Evolutionary conservation across 2,329 filamentous ascomycete species (phyloP), one percentile per base, ranked within the genome.

Genomic region (Huntiella omanensis): DNA sequence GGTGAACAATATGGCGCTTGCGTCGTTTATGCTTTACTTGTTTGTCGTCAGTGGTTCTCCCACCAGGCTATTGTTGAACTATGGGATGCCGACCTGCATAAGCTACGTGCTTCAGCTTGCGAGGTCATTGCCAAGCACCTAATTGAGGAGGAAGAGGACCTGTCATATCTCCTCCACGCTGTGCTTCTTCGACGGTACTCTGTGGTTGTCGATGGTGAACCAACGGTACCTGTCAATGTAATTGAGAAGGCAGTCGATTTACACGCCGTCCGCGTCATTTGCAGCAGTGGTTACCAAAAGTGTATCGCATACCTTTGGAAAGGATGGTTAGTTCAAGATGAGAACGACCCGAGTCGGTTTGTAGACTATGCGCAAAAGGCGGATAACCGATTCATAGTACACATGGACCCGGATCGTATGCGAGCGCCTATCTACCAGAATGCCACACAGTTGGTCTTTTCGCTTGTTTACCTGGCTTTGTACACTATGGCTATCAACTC

Each of bases 301-400:
- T 96, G 88, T 58, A 85, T 96, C 56, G 75, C 71, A 51, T 85
- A 92, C 57, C 76, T 98, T 6, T 98, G 91, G 91, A 76, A 77
- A 51, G 91, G 91, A 16, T 98, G 91, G 91, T 68, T 96, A 6
- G 78, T 94, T n/a, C 91, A 98, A 59, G 85, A 95, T 53, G 86
- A 95, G 55, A 71, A 87, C 43, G 87, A 96, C 54, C 82, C 88
- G 0, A 77, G 79, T n/a, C 77, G 77, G 45, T 98, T 98, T 58
- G 72, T 95, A 46, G 80, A 87, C 57, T 98, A 92, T 66, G 75
- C 79, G 54, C 70, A 84, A 50, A 85, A 85, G 58, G 83, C 80
- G 49, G 83, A 87, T 58, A 77, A 76, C 1, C 71, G 68, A 39
- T 92, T 91, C 61, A 74, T 80, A 64, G 66, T 72, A 1, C 91